Percentiles rank a stretch among this genome's conserved stretches.
Evolutionary conservation across 2,329 filamentous ascomycete species (phyloP).

Genomic region (Arachnomyces sp.): DNA sequence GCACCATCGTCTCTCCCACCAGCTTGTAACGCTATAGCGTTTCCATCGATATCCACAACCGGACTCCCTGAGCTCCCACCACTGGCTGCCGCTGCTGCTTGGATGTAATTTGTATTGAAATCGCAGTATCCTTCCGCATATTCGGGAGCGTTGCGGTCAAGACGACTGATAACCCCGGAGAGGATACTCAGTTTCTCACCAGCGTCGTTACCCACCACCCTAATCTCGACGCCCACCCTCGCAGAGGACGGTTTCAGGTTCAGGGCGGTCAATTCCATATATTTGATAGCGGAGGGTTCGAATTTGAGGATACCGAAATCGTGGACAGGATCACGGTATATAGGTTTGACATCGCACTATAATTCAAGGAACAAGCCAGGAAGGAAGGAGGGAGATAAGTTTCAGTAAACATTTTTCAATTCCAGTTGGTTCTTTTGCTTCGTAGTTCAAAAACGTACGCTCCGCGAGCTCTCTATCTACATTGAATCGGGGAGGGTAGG

Average conservation of each 20-base stretch:
- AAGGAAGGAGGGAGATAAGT: neutral
- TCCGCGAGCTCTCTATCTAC: no score
- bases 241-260: constrained; percentile 78
- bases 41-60: constrained; percentile 90
- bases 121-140: constrained; percentile 98
- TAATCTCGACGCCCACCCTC: constrained; percentile 80
- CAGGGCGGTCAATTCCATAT: constrained; percentile 81
- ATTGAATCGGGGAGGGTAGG: constrained; percentile 10
- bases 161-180: constrained; percentile 89
- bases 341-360: constrained; percentile 86
- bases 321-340: constrained; percentile 96
- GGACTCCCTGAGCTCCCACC: constrained; percentile 97
- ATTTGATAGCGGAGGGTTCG: constrained; percentile 91
- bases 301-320: constrained; percentile 97
- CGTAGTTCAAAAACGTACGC: neutral
- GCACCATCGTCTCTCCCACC: constrained; percentile 90
- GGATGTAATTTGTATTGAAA: constrained; percentile 94
- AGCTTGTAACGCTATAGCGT: constrained; percentile 85
- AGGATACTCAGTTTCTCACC: constrained; percentile 97
- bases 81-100: constrained; percentile 92
- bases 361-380: constrained; percentile 1
- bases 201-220: constrained; percentile 96
- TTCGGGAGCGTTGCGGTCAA: constrained; percentile 94
- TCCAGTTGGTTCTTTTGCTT: neutral
- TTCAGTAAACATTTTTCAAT: neutral